Percentiles rank a stretch among this genome's conserved stretches.
Conservation (phyloP, 2,329 filamentous ascomycete genomes). For the Penicillium sp. region DNA sequence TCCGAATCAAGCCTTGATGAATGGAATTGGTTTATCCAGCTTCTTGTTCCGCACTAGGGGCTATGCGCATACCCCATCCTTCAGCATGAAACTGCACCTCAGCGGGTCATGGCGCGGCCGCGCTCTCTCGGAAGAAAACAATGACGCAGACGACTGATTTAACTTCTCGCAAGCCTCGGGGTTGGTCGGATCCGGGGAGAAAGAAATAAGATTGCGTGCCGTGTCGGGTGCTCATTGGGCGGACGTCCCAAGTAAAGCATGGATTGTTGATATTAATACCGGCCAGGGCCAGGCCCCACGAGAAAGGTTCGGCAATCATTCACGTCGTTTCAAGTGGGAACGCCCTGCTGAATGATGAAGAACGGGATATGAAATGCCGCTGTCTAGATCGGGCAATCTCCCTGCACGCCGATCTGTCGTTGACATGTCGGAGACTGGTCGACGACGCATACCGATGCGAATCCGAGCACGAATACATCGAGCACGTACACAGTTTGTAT, state of each 20-base stretch:
- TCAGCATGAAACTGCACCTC: conserved; percentile 5
- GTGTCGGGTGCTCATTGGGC: conserved; percentile 21
- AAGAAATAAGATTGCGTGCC: conserved; percentile 11
- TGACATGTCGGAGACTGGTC: neutral
- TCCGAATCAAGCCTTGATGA: neutral
- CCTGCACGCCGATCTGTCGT: conserved; percentile 14
- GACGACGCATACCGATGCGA: neutral
- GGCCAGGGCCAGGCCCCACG: neutral
- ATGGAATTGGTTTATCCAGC: conserved; percentile 8
- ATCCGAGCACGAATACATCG: neutral
- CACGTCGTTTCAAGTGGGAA: neutral
- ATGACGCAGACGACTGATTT: neutral
- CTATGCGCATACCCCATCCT: conserved; percentile 8
- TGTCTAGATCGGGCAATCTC: conserved; percentile 17
- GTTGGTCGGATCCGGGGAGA: conserved; percentile 3
- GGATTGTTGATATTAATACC: conserved; percentile 1
- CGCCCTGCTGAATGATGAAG: conserved; percentile 11
- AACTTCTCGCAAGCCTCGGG: neutral
- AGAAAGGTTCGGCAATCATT: neutral
- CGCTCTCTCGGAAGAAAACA: neutral
- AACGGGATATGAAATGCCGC: conserved; percentile 10
- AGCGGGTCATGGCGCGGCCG: conserved; percentile 7
- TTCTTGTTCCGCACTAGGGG: conserved; percentile 10
- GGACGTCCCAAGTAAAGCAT: neutral
- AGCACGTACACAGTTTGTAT: neutral